phyloP scores from a whole-genome alignment of 345 rosid species.

The Aethionema arabicum region DNA sequence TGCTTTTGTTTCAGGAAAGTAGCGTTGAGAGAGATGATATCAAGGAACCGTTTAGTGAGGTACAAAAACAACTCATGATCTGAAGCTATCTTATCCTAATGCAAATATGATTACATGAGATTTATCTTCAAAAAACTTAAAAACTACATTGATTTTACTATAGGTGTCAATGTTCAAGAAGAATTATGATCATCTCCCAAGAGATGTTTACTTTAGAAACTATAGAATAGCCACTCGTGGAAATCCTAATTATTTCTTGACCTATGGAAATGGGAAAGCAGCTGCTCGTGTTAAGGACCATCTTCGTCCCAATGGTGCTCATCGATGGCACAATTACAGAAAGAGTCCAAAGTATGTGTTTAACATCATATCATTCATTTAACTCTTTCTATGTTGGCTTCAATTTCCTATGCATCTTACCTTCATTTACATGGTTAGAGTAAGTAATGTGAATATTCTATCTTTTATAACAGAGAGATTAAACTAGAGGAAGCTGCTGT shows the following conservation, averaged over 20 bases:
- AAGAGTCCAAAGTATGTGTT: constrained; percentile 62
- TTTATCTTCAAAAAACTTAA: background rate
- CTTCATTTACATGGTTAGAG: constrained; percentile 9
- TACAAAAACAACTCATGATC: constrained; percentile 23
- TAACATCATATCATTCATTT: constrained; percentile 21
- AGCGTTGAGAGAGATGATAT: constrained; percentile 85
- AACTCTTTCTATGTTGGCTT: background rate
- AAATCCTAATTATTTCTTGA: constrained; percentile 86
- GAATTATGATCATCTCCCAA: constrained; percentile 88
- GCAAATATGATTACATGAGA: background rate
- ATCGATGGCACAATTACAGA: constrained; percentile 96
- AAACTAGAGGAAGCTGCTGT: constrained; percentile 89
- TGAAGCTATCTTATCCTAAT: background rate
- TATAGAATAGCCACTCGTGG: constrained; percentile 85
- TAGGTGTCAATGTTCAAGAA: constrained; percentile 96
- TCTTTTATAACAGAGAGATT: constrained; percentile 53
- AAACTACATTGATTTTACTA: constrained; percentile 11
- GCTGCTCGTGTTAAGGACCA: constrained; percentile 90
- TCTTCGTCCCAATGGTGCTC: constrained; percentile 99
- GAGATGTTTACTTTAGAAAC: constrained; percentile 80
- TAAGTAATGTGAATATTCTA: background rate
- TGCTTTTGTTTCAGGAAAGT: constrained; percentile 69
- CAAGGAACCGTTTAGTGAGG: constrained; percentile 92
- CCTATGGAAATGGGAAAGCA: constrained; percentile 96
- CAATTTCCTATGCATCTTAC: background rate